Conservation (phyloP, 257 asterid species). For the Ilex aquifolium region DNA sequence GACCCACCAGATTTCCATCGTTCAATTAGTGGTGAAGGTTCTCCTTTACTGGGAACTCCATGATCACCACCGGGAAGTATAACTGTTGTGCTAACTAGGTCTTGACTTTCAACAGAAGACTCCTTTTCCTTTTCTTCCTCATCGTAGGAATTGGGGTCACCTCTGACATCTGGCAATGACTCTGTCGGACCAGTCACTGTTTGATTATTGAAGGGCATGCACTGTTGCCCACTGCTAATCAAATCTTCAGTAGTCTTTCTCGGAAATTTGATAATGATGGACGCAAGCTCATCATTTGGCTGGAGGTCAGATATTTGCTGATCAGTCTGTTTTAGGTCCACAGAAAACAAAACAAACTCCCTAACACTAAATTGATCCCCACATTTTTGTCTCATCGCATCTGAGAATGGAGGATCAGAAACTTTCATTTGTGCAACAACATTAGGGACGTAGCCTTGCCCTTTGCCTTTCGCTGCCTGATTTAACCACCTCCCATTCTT, state of each 20-base stretch:
- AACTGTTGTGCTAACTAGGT: constrained; percentile 29
- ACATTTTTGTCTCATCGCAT: constrained; percentile 11
- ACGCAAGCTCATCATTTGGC: constrained; percentile 58
- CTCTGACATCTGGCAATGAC: constrained; percentile 13
- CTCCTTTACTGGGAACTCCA: constrained; percentile 65
- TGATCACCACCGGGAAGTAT: constrained; percentile 81
- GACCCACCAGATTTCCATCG: constrained; percentile 78
- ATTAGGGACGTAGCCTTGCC: constrained; percentile 42
- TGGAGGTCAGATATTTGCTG: constrained; percentile 22
- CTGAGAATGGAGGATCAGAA: constrained; percentile 32
- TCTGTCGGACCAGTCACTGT: constrained; percentile 14
- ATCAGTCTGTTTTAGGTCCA: constrained; percentile 22
- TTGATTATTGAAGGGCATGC: not conserved
- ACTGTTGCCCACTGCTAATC: constrained; percentile 12
- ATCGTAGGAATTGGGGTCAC: constrained; percentile 5
- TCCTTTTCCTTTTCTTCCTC: constrained; percentile 20
- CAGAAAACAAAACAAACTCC: constrained; percentile 57
- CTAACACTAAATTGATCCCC: constrained; percentile 17
- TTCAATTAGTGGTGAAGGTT: constrained; percentile 59
- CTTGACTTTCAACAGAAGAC: constrained; percentile 13
- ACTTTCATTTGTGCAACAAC: constrained; percentile 71
- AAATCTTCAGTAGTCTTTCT: constrained; percentile 9
- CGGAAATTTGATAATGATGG: constrained; percentile 44
- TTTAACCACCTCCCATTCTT: constrained; percentile 40
- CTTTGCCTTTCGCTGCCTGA: constrained; percentile 43